Evolutionary conservation across 2,329 filamentous ascomycete species (phyloP).

Genomic region (Sclerotiophoma versabilis): DNA sequence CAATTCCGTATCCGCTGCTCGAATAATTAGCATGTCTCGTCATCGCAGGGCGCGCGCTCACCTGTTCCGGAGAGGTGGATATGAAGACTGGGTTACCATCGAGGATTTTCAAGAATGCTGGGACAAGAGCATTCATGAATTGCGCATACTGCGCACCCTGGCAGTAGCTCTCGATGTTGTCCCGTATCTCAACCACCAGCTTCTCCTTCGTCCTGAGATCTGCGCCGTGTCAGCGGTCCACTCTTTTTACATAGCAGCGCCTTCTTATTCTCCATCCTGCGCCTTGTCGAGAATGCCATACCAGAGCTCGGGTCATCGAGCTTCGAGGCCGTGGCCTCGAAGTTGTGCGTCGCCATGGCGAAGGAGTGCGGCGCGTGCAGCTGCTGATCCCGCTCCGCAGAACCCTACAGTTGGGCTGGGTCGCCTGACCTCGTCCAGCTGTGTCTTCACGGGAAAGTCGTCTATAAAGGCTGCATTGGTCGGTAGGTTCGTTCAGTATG

Average conservation of each 20-base stretch:
- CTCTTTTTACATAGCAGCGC: background rate
- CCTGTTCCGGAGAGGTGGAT: conserved; percentile 88
- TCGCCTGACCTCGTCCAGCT: conserved; percentile 20
- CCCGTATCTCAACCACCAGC: conserved; percentile 84
- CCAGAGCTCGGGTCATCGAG: conserved; percentile 53
- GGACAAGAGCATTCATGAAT: conserved; percentile 88
- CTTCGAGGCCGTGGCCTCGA: conserved; percentile 57
- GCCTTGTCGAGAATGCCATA: conserved; percentile 24
- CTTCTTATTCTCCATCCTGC: background rate
- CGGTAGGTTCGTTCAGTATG: conserved; percentile 27
- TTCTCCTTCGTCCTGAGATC: conserved; percentile 84
- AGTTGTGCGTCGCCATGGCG: conserved; percentile 51
- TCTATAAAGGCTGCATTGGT: conserved; percentile 36
- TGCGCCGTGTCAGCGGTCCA: conserved; percentile 51
- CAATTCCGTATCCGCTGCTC: conserved; percentile 82
- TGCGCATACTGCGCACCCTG: conserved; percentile 76
- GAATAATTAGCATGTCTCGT: conserved; percentile 18
- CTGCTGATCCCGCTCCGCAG: conserved; percentile 27
- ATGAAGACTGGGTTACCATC: conserved; percentile 88
- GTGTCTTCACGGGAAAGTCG: conserved; percentile 20
- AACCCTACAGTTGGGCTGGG: conserved; percentile 13
- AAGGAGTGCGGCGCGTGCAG: conserved; percentile 31
- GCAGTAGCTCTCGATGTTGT: conserved; percentile 89
- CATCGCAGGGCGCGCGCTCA: conserved; percentile 51
- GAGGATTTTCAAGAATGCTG: conserved; percentile 85